Evolutionary conservation across 805 yeast genomes (phyloP).

Genomic region (Wickerhamiella slavikovae): DNA sequence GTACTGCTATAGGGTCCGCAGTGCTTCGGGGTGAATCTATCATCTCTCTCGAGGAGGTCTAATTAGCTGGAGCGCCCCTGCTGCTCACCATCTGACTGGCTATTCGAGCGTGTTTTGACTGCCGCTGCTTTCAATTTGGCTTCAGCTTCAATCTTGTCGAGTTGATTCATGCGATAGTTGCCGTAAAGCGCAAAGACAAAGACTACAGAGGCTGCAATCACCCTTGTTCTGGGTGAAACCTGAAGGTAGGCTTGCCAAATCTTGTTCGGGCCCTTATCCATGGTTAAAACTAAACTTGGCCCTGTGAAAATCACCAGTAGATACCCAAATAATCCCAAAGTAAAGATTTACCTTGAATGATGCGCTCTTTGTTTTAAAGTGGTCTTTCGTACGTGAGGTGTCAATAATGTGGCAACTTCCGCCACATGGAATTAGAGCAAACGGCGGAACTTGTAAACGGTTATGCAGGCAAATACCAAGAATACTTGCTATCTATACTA

Average conservation of each 20-base stretch:
- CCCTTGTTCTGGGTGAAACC: neutral
- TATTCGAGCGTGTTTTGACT: too few relatives aligned
- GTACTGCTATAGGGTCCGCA: conserved; percentile 48
- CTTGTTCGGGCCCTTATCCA: neutral
- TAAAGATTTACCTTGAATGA: too few relatives aligned
- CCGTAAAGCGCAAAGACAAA: neutral
- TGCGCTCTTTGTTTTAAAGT: too few relatives aligned
- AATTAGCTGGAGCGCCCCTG: too few relatives aligned
- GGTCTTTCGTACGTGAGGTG: too few relatives aligned
- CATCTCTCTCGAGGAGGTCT: conserved; percentile 38
- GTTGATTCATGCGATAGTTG: neutral
- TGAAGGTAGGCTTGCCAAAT: neutral
- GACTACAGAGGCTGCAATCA: neutral
- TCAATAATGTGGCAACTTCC: too few relatives aligned
- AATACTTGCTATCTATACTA: conserved; percentile 2
- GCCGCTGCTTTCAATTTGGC: too few relatives aligned
- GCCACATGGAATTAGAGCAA: too few relatives aligned
- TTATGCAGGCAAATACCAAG: too few relatives aligned
- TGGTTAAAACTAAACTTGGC: neutral
- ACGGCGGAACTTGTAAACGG: too few relatives aligned
- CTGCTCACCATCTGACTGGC: too few relatives aligned
- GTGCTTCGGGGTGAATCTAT: conserved; percentile 63
- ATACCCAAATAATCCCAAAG: neutral
- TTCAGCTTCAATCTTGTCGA: conserved; percentile 1
- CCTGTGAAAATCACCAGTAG: neutral